Conservation (phyloP, 2,329 filamentous ascomycete genomes). For the Fusarium euwallaceae region DNA sequence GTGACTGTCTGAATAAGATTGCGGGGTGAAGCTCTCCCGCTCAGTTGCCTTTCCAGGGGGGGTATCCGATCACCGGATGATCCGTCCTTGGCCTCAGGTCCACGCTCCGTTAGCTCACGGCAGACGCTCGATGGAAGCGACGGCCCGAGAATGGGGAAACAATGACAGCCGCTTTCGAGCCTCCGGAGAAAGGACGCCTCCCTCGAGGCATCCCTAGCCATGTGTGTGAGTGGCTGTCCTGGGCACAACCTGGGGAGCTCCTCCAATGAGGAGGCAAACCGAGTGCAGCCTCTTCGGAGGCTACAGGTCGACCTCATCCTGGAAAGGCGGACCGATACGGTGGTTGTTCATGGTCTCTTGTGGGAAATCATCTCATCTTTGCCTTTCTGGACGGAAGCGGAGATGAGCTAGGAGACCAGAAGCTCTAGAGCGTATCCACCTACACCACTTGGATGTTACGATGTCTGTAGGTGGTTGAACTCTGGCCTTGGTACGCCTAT, state of each 20-base stretch:
- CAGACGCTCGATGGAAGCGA: constrained; percentile 35
- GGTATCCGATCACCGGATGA: constrained; percentile 20
- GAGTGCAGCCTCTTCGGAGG: constrained; percentile 35
- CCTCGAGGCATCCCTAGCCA: constrained; percentile 1
- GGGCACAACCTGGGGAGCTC: background rate
- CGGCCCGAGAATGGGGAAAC: constrained; percentile 29
- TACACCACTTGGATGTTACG: constrained; percentile 4
- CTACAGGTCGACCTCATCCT: constrained; percentile 15
- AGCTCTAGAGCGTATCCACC: constrained; percentile 7
- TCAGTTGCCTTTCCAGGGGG: constrained; percentile 22
- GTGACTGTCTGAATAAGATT: constrained; percentile 23
- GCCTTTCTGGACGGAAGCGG: constrained; percentile 20
- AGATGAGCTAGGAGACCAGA: constrained; percentile 14
- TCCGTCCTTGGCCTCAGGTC: constrained; percentile 13
- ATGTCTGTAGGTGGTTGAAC: constrained; percentile 14
- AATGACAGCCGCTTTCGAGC: constrained; percentile 12
- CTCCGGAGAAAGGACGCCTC: constrained; percentile 8
- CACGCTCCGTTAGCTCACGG: constrained; percentile 17
- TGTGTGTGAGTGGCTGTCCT: constrained; percentile 7
- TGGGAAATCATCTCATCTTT: constrained; percentile 10
- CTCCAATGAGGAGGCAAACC: constrained; percentile 28
- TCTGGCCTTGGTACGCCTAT: constrained; percentile 7
- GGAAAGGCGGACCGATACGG: constrained; percentile 35
- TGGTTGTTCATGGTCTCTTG: constrained; percentile 2
- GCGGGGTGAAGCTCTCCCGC: constrained; percentile 20